Conservation (phyloP, 2,329 filamentous ascomycete genomes). For the Talaromyces funiculosus region DNA sequence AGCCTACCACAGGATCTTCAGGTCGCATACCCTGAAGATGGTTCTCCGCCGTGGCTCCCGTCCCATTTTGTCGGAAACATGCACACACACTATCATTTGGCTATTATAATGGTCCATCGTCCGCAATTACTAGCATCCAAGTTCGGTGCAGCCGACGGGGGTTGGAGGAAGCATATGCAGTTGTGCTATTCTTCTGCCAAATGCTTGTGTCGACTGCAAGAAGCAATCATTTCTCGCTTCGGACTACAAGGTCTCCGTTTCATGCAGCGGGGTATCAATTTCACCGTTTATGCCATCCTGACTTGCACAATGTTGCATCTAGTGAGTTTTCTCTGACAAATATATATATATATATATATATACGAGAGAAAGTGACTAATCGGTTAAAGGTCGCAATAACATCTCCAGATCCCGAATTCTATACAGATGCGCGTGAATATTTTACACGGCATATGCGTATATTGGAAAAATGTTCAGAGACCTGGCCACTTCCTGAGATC, state of each 20-base stretch:
- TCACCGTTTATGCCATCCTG: slow-evolving; percentile 85
- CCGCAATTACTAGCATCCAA: slow-evolving; percentile 78
- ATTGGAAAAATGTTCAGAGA: slow-evolving; percentile 73
- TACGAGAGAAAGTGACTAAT: background rate
- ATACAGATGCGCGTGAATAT: slow-evolving; percentile 76
- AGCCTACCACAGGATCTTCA: slow-evolving; percentile 74
- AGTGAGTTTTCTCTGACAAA: slow-evolving; percentile 52
- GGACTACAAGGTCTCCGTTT: slow-evolving; percentile 76
- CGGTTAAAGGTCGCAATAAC: slow-evolving; percentile 72
- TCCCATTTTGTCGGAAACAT: slow-evolving; percentile 86
- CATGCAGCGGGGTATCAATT: slow-evolving; percentile 93
- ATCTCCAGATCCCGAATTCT: slow-evolving; percentile 84
- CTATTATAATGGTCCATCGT: slow-evolving; percentile 78
- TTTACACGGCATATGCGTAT: slow-evolving; percentile 94
- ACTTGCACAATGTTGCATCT: slow-evolving; percentile 91
- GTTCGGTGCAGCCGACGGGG: slow-evolving; percentile 61
- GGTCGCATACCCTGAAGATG: slow-evolving; percentile 70
- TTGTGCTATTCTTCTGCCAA: slow-evolving; percentile 82
- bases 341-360: too few species aligned
- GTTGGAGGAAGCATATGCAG: slow-evolving; percentile 84
- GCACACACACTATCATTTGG: slow-evolving; percentile 82
- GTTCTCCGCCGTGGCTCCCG: slow-evolving; percentile 74
- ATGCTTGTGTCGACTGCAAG: slow-evolving; percentile 76
- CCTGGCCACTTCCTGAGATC: slow-evolving; percentile 85
- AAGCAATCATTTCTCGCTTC: slow-evolving; percentile 70